phyloP scores from a whole-genome alignment of 192 early-diverging fungal genomes.

The Coemansia sp. region DNA sequence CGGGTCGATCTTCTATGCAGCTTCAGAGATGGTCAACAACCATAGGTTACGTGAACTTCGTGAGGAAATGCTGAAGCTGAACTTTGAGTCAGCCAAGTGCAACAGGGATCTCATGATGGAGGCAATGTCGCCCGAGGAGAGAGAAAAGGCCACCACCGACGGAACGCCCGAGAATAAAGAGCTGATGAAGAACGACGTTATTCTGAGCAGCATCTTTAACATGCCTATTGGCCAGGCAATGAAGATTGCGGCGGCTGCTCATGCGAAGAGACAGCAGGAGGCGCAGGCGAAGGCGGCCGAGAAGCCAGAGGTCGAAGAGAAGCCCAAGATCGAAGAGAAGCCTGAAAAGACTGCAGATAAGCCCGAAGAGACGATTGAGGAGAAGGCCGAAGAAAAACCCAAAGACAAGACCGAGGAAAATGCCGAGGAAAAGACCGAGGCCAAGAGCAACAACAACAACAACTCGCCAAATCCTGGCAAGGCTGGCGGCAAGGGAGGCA shows the following conservation, averaged over 20 bases:
- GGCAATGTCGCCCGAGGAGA: constrained; percentile 46
- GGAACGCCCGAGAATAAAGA: constrained; percentile 56
- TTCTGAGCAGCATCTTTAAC: constrained; percentile 52
- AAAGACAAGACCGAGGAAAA: constrained; percentile 37
- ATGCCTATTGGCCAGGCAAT: constrained; percentile 51
- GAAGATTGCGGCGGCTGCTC: constrained; percentile 46
- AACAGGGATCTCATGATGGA: constrained; percentile 37
- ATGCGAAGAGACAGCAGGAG: constrained; percentile 47
- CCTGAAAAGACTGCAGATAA: constrained; percentile 32
- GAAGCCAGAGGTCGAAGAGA: neutral
- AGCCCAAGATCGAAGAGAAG: constrained; percentile 40
- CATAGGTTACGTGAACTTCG: constrained; percentile 57
- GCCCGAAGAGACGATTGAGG: constrained; percentile 47
- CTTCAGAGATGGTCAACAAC: constrained; percentile 73
- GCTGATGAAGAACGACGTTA: constrained; percentile 41
- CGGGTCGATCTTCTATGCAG: constrained; percentile 77
- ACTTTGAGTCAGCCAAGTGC: constrained; percentile 48
- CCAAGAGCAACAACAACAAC: constrained; percentile 19
- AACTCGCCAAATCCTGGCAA: constrained; percentile 18
- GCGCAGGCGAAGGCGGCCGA: constrained; percentile 47
- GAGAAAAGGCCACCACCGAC: constrained; percentile 55
- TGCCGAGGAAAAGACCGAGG: constrained; percentile 10
- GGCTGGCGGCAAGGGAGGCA: neutral
- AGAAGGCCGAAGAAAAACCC: constrained; percentile 23
- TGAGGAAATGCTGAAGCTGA: constrained; percentile 50